These are phyloP conservation scores for Pleurotus pulmonarius DNA, from an alignment of 768 basidiomycete genomes.

Conservation along the genomic window DNA sequence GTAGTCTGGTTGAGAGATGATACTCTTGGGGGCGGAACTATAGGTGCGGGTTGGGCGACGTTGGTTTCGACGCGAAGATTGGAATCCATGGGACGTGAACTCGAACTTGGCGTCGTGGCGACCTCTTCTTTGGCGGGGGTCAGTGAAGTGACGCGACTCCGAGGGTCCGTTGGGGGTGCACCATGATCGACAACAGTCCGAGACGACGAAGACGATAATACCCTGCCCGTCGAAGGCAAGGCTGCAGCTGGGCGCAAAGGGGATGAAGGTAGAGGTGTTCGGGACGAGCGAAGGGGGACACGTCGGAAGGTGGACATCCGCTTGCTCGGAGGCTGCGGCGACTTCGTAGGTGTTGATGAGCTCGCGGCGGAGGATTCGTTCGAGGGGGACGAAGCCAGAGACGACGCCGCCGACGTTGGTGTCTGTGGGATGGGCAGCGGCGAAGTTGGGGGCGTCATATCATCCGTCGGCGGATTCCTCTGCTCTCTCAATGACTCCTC, in stretches of 20 bases:
- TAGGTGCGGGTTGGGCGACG: slow-evolving; percentile 9
- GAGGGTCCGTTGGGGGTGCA: background rate
- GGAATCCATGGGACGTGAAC: slow-evolving; percentile 14
- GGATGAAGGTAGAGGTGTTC: slow-evolving; percentile 27
- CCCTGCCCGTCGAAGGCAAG: slow-evolving; percentile 21
- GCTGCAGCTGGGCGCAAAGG: slow-evolving; percentile 23
- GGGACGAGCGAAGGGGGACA: slow-evolving; percentile 34
- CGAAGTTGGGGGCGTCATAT: background rate
- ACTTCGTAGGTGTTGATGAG: slow-evolving; percentile 11
- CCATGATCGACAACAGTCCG: no score
- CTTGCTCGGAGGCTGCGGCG: background rate
- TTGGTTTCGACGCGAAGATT: slow-evolving; percentile 2
- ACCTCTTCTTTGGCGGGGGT: slow-evolving; percentile 5
- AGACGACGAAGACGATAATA: background rate
- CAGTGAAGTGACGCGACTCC: background rate
- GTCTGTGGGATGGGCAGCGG: background rate
- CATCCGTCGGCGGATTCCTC: no score
- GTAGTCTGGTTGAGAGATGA: slow-evolving; percentile 11
- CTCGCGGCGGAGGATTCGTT: slow-evolving; percentile 11
- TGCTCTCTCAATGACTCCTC: no score
- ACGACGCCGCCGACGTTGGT: slow-evolving; percentile 30
- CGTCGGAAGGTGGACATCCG: slow-evolving; percentile 27
- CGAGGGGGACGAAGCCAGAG: slow-evolving; percentile 8
- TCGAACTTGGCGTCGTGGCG: slow-evolving; percentile 8
- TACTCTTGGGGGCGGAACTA: slow-evolving; percentile 13